Percentiles rank a stretch among this genome's conserved stretches.
phyloP scores from a whole-genome alignment of 106 monocot species.

The Allium cepa region DNA sequence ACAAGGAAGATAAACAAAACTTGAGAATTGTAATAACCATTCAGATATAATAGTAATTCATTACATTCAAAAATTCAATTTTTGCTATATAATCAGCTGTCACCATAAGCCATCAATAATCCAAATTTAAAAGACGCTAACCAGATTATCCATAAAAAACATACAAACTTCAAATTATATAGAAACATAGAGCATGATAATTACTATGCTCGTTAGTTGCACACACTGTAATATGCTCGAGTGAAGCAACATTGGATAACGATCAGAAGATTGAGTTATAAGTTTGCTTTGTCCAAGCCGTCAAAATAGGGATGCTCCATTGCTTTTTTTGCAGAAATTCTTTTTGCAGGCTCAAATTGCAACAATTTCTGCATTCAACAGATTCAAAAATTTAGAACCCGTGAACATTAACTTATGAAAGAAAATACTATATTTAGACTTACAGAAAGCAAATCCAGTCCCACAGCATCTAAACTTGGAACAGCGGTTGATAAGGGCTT shows the following conservation, averaged over 20 bases:
- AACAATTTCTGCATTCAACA: constrained; percentile 68
- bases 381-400: background rate
- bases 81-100: too few relatives aligned
- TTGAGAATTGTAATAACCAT: too few relatives aligned
- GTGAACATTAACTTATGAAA: background rate
- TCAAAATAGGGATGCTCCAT: constrained; percentile 88
- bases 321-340: constrained; percentile 81
- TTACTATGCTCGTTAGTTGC: constrained; percentile 1
- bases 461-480: constrained; percentile 52
- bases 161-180: background rate
- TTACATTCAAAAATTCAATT: too few relatives aligned
- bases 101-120: too few relatives aligned
- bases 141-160: too few relatives aligned
- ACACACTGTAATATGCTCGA: background rate
- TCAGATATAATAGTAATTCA: too few relatives aligned
- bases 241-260: background rate
- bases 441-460: constrained; percentile 77
- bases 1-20: too few relatives aligned
- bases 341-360: constrained; percentile 62
- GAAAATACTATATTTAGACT: background rate
- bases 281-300: constrained; percentile 43
- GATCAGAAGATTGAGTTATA: constrained; percentile 1
- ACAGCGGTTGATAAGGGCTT: constrained; percentile 40
- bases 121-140: too few relatives aligned
- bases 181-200: background rate